Conservation (phyloP, 192 early-diverging fungal species). For the Rhizoclosmatium sp. region DNA sequence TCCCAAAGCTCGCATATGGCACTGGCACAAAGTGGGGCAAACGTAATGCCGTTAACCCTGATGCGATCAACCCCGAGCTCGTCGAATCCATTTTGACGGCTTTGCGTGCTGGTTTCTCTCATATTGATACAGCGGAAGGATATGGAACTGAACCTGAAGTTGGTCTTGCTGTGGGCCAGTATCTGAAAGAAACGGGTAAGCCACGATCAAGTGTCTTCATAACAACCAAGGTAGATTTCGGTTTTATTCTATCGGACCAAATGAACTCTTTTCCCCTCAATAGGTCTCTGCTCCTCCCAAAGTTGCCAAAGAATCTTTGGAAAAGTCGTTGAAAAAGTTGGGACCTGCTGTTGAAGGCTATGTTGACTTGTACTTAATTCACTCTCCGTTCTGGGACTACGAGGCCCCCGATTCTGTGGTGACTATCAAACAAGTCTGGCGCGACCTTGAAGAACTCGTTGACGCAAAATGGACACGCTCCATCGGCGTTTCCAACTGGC, state of each 20-base stretch:
- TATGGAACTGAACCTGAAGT: slow-evolving; percentile 75
- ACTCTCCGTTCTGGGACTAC: slow-evolving; percentile 69
- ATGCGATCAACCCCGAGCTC: slow-evolving; percentile 30
- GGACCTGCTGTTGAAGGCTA: slow-evolving; percentile 67
- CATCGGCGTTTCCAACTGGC: slow-evolving; percentile 86
- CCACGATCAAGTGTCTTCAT: slow-evolving; percentile 63
- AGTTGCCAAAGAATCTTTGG: slow-evolving; percentile 1
- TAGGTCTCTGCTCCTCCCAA: slow-evolving; percentile 23
- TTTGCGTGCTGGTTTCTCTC: slow-evolving; percentile 46
- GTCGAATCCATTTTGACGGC: slow-evolving; percentile 28
- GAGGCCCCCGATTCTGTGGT: not conserved
- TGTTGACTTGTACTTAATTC: slow-evolving; percentile 83
- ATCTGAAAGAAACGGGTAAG: slow-evolving; percentile 40
- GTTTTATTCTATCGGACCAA: not conserved
- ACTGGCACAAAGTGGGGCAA: slow-evolving; percentile 43
- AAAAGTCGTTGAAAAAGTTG: slow-evolving; percentile 64
- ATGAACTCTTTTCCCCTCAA: not conserved
- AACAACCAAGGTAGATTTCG: slow-evolving; percentile 43
- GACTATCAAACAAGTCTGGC: slow-evolving; percentile 72
- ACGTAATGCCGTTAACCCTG: not conserved
- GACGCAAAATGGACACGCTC: slow-evolving; percentile 69
- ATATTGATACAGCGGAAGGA: slow-evolving; percentile 65
- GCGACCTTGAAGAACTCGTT: slow-evolving; percentile 75
- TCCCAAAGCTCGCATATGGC: slow-evolving; percentile 41
- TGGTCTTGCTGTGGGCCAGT: slow-evolving; percentile 37